phyloP scores from a whole-genome alignment of 2,329 filamentous ascomycete species.

The Talaromyces sp. region DNA sequence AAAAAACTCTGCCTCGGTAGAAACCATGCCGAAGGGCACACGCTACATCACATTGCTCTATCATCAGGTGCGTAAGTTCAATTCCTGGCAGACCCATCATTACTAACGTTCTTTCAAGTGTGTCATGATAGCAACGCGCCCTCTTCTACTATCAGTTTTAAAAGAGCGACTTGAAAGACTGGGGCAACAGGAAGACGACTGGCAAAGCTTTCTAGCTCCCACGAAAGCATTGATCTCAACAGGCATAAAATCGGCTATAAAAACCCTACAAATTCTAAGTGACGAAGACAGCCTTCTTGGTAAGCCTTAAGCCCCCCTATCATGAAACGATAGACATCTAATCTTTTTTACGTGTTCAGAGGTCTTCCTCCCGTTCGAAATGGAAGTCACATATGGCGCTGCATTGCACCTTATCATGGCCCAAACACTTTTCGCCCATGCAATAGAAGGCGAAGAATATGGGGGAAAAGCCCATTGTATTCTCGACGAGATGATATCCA shows the following conservation, averaged over 20 bases:
- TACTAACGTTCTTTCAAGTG: slow-evolving; percentile 31
- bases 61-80: slow-evolving; percentile 45
- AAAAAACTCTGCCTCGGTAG: slow-evolving; percentile 38
- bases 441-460: slow-evolving; percentile 27
- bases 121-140: slow-evolving; percentile 46
- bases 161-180: slow-evolving; percentile 42
- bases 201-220: slow-evolving; percentile 36
- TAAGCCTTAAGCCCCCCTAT: too few relatives aligned
- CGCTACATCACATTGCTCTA: slow-evolving; percentile 44
- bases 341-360: slow-evolving; percentile 26
- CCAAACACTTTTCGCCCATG: slow-evolving; percentile 38
- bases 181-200: slow-evolving; percentile 30
- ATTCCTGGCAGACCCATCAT: too few relatives aligned
- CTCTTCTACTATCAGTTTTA: slow-evolving; percentile 44
- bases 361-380: slow-evolving; percentile 42
- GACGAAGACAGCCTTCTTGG: slow-evolving; percentile 43
- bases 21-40: slow-evolving; percentile 42
- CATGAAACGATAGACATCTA: neutral
- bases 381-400: slow-evolving; percentile 42
- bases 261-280: slow-evolving; percentile 43
- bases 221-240: slow-evolving; percentile 43
- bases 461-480: slow-evolving; percentile 28
- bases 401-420: slow-evolving; percentile 43
- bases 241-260: slow-evolving; percentile 48
- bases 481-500: slow-evolving; percentile 37